Conservation (phyloP, 192 early-diverging fungal genomes). For the Backusella australiensis region DNA sequence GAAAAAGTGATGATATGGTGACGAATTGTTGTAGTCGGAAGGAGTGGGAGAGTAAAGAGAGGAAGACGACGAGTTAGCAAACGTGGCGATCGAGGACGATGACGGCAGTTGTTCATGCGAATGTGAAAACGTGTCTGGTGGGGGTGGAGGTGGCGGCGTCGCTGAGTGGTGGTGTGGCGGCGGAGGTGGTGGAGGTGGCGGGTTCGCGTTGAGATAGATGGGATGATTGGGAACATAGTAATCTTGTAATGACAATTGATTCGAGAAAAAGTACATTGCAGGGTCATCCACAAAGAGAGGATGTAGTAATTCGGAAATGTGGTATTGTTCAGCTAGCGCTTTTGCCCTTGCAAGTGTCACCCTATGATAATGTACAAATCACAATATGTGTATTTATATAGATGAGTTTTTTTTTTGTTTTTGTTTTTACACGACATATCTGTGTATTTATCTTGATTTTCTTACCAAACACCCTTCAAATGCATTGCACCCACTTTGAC, state of each 20-base stretch:
- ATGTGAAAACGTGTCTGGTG: background rate
- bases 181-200: background rate
- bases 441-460: background rate
- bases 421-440: background rate
- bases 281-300: conserved; percentile 78
- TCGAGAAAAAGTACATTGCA: conserved; percentile 55
- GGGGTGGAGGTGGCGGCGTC: background rate
- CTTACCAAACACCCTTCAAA: conserved; percentile 70
- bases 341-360: conserved; percentile 66
- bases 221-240: conserved; percentile 15
- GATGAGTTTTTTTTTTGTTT: conserved; percentile 1
- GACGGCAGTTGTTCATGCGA: background rate
- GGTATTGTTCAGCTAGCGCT: conserved; percentile 64
- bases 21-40: background rate
- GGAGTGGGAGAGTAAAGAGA: conserved; percentile 7
- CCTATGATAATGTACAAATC: conserved; percentile 21
- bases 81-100: background rate
- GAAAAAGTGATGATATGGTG: background rate
- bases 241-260: background rate
- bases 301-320: conserved; percentile 67
- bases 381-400: background rate
- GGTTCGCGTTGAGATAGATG: conserved; percentile 4
- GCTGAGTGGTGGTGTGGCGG: background rate
- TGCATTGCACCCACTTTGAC: conserved; percentile 70
- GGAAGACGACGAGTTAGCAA: background rate